Conservation (phyloP, 2,329 filamentous ascomycete genomes). For the Ophiostoma populinum region DNA sequence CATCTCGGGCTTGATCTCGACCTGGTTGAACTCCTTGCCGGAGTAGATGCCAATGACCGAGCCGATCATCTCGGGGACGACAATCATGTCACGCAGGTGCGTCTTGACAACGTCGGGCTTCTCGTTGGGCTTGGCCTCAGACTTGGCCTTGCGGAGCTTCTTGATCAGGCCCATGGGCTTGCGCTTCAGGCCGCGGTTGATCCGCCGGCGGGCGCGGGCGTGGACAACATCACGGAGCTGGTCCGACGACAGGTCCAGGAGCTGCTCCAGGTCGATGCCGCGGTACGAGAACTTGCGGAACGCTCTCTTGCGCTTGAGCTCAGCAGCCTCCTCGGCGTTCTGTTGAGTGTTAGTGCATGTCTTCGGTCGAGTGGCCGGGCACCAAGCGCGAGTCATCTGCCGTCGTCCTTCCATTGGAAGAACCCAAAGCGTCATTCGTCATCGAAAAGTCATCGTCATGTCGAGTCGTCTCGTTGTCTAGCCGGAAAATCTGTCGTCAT, state of each 20-base stretch:
- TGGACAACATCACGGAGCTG: slow-evolving; percentile 99
- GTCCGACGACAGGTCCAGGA: slow-evolving; percentile 96
- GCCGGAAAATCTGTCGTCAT: no score
- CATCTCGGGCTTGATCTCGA: slow-evolving; percentile 99
- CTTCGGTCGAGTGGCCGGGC: no score
- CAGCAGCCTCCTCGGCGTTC: slow-evolving; percentile 54
- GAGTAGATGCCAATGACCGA: slow-evolving; percentile 98
- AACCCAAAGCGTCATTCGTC: no score
- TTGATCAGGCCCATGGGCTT: slow-evolving; percentile 99
- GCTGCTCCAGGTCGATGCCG: slow-evolving; percentile 98
- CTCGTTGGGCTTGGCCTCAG: slow-evolving; percentile 98
- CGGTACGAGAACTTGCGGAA: slow-evolving; percentile 99
- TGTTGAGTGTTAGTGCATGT: slow-evolving; percentile 1
- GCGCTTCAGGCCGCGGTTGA: slow-evolving; percentile 99
- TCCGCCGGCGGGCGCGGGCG: slow-evolving; percentile 92
- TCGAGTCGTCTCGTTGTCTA: no score
- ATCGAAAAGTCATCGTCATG: no score
- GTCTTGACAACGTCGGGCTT: slow-evolving; percentile 99
- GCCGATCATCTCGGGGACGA: slow-evolving; percentile 99
- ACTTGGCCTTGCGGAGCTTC: slow-evolving; percentile 99
- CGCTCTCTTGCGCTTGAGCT: slow-evolving; percentile 98
- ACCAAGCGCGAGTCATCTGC: no score
- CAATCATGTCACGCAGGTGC: slow-evolving; percentile 98
- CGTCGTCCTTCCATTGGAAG: no score
- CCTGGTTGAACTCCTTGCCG: slow-evolving; percentile 99